Base-by-base conservation (phyloP, 805 yeast species). In the Myxozyma nipponensis region DNA sequence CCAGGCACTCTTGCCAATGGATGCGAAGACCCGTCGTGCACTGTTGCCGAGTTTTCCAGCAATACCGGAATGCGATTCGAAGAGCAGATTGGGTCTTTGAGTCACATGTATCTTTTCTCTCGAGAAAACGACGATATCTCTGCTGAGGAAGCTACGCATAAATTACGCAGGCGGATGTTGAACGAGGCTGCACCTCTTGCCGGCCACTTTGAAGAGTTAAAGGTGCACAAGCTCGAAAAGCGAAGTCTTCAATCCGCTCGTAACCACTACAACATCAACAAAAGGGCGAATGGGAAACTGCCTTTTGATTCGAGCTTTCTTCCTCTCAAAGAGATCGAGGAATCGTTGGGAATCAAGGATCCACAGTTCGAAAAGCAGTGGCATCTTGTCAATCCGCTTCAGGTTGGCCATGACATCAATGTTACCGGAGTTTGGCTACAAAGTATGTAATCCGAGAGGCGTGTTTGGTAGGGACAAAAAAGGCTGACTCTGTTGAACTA, bases 361-460 rank as follows among this genome's bases (percentile, higher is more conserved):
- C 98, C 98, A 0, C 69, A 77, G n/a, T 91, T 93, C 63, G 66
- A 68, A 9, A 73, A 77, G 35, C 98, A 93, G 69, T 93, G 98
- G 98, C 97, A 91, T 68, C 68, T 93, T n/a, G 69, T 85, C 36
- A 93, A 93, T 63, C 72, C 86, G 0, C 65, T 67, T 4, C 81
- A 72, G 58, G 86, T 85, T 0, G 95, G 95, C 0, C 76, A 87
- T 62, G 98, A 91, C 66, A 81, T 93, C 46, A 91, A 93, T 62
- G 91, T 89, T 13, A 69, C 86, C 1, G 89, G 86, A 0, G 81
- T 88, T 10, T 93, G 98, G 98, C 71, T 74, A 26, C 80, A 81
- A 51, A 85, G 61, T 47, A 36, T 5, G 51, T 39, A 24, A 13
- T 13, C 13, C 13, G 7, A 13, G 13, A 28, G 7, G 7, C 13